Percentiles rank a stretch among this genome's conserved stretches.
Conservation (phyloP, 257 asterid genomes). For the Solanum peruvianum region DNA sequence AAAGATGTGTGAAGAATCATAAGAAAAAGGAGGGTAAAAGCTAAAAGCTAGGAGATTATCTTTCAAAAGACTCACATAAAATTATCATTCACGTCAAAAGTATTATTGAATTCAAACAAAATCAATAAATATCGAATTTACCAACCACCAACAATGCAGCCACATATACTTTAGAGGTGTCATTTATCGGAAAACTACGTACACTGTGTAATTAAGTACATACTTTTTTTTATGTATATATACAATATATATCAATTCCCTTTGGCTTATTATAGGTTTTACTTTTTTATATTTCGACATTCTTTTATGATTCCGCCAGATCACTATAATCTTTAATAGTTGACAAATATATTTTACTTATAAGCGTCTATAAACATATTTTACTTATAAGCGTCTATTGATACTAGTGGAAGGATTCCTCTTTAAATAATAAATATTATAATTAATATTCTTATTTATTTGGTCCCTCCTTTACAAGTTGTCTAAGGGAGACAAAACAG, state of each 20-base stretch:
- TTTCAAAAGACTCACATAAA: not conserved
- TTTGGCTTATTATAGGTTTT: accelerated
- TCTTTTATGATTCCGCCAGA: not conserved
- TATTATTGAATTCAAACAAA: not conserved
- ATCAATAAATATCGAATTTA: not conserved
- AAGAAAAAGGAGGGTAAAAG: not conserved
- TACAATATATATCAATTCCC: not conserved
- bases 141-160: too few species aligned
- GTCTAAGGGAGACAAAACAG: not conserved
- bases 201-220: accelerated
- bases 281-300: not conserved
- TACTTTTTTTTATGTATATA: too few species aligned
- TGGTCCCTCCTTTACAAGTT: not conserved
- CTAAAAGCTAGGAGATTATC: not conserved
- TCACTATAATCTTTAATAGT: not conserved
- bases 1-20: not conserved
- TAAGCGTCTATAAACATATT: not conserved
- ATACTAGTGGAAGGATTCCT: not conserved
- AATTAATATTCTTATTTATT: not conserved
- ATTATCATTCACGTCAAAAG: not conserved
- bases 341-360: not conserved
- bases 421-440: not conserved
- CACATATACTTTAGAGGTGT: not conserved
- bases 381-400: not conserved
- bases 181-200: too few species aligned